phyloP scores from a whole-genome alignment of 306 rosid species.

The Mucuna pruriens region DNA sequence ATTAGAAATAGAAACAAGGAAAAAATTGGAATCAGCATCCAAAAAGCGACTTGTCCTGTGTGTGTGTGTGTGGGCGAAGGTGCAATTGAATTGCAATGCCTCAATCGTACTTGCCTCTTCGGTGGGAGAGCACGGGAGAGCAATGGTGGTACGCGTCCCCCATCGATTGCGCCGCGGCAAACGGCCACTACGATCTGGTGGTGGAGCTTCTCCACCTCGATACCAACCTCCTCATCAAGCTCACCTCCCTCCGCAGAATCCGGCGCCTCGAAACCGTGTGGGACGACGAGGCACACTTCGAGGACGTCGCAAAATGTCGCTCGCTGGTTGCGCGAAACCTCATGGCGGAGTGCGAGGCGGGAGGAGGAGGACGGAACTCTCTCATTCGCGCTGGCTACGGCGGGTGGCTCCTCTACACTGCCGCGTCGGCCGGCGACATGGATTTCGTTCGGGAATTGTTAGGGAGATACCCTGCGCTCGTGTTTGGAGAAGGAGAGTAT shows the following conservation, averaged over 20 bases:
- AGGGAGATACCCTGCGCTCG: conserved; percentile 63
- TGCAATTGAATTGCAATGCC: conserved; percentile 41
- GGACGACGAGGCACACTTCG: conserved; percentile 75
- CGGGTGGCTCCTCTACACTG: conserved; percentile 96
- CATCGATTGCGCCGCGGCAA: conserved; percentile 91
- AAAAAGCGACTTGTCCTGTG: not conserved
- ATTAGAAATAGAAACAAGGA: not conserved
- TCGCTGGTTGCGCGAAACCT: conserved; percentile 71
- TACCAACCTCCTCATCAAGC: conserved; percentile 83
- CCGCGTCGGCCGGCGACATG: conserved; percentile 88
- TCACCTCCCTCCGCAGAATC: conserved; percentile 85
- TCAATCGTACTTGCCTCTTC: conserved; percentile 70
- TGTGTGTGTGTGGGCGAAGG: too few relatives aligned
- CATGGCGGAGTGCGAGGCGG: conserved; percentile 59
- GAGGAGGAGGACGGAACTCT: conserved; percentile 55
- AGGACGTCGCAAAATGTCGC: conserved; percentile 69
- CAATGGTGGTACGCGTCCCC: conserved; percentile 99
- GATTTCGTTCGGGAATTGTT: conserved; percentile 65
- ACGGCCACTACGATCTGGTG: conserved; percentile 82
- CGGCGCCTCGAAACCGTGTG: conserved; percentile 96
- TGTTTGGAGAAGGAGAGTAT: conserved; percentile 91
- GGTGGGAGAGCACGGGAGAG: conserved; percentile 93
- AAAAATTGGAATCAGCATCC: conserved; percentile 6
- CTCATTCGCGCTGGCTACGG: conserved; percentile 92
- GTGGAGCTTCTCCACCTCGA: conserved; percentile 88